phyloP scores from a whole-genome alignment of 345 rosid species.

The Gossypium stocksii region DNA sequence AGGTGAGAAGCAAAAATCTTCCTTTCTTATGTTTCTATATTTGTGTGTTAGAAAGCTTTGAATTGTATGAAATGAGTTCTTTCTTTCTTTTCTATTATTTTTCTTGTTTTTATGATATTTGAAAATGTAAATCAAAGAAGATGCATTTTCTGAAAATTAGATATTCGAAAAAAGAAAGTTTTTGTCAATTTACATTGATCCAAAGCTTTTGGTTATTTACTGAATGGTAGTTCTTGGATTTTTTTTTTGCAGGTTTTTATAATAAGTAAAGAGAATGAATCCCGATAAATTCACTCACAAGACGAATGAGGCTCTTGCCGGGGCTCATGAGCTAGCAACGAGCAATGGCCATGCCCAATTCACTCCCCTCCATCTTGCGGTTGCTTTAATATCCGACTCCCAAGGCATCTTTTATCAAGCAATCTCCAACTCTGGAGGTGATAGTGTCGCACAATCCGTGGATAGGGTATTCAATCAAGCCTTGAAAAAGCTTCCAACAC shows the following conservation, averaged over 20 bases:
- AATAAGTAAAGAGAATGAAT: conserved; percentile 46
- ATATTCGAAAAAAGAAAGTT: too few species aligned
- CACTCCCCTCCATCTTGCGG: conserved; percentile 81
- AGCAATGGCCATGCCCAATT: conserved; percentile 71
- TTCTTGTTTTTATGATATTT: background rate
- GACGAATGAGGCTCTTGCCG: conserved; percentile 70
- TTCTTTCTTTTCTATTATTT: background rate
- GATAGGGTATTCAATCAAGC: conserved; percentile 71
- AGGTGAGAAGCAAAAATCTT: background rate
- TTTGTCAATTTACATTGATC: too few species aligned
- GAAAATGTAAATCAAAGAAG: background rate
- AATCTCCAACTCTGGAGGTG: conserved; percentile 50
- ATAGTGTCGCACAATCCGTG: conserved; percentile 51
- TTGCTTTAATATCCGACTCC: conserved; percentile 63
- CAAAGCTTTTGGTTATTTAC: background rate
- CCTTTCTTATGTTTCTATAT: background rate
- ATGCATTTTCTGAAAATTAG: too few species aligned
- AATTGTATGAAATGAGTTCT: background rate
- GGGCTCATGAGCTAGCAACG: conserved; percentile 63
- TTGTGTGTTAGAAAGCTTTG: background rate
- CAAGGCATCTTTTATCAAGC: conserved; percentile 66
- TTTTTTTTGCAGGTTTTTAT: background rate
- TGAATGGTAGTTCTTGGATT: too few species aligned
- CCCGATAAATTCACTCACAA: conserved; percentile 89
- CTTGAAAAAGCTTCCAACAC: conserved; percentile 74